Evolutionary conservation across 371 early-diverging fungal species (phyloP), one percentile per base, ranked within the genome.

Genomic region (Sporodiniella umbellata): DNA sequence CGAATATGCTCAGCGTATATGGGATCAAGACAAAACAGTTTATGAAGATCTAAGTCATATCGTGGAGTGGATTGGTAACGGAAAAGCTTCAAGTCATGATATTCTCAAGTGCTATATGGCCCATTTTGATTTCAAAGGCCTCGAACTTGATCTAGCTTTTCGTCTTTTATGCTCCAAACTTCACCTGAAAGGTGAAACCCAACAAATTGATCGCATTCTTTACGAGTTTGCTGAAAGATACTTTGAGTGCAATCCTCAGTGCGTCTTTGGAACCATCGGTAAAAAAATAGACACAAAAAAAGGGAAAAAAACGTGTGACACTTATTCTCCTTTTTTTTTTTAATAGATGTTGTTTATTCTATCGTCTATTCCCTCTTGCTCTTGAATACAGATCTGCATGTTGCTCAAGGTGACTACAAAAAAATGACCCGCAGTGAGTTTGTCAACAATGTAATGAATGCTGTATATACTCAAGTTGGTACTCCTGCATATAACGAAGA

Each of bases 301-400:
- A 24, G 19, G 4, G 14, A 31, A 26, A 8, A 40, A 14, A 24
- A 24, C 33, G 23, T 47, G 18, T 35, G n/a, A 35, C 35, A 35
- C 3, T n/a, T 5, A 11, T 8, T 4, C 14, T 49, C 11, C 35
- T 37, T 14, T 10, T 2, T 22, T 18, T 14, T 7, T 18, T 10
- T 17, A 22, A 40, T 65, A 33, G 67, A 85, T 48, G 87, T 87
- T n/a, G 88, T 91, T 0, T 86, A 95, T 55, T 85, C 87, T 8
- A 80, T 93, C 51, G 71, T 87, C 0, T 93, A 89, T 56, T 92
- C 93, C 8, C 47, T 92, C 4, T 66, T 95, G 47, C 63, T 95
- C 42, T 80, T 95, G 10, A 94, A 94, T 62, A 95, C 95, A 4
- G 95, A 95, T 62, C 75, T 94, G 28, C 89, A 93, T 58, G 78